A percentile compares a stretch with the other conserved stretches of the same genome.
phyloP scores from a whole-genome alignment of 2,329 filamentous ascomycete genomes.

The Conoideocrella luteorostrata region DNA sequence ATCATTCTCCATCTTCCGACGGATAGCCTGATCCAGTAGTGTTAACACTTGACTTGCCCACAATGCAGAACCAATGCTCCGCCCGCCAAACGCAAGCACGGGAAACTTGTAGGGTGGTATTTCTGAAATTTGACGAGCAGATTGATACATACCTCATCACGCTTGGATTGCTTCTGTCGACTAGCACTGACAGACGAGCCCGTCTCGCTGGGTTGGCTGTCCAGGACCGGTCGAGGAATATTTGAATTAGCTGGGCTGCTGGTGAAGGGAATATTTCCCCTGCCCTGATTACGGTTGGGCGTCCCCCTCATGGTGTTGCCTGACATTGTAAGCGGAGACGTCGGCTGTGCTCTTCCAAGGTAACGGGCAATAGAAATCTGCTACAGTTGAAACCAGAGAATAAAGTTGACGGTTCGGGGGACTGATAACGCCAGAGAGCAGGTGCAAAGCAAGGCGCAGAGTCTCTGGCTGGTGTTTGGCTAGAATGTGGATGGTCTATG shows the following conservation, averaged over 20 bases:
- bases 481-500: conserved; percentile 2
- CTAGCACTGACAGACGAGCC: conserved; percentile 80
- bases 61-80: too few species aligned
- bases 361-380: background rate
- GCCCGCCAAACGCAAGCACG: too few species aligned
- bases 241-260: conserved; percentile 55
- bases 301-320: conserved; percentile 63
- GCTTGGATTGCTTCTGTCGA: conserved; percentile 91
- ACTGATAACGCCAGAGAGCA: conserved; percentile 1
- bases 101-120: too few species aligned
- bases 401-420: background rate
- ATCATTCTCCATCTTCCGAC: conserved; percentile 92
- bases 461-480: conserved; percentile 1
- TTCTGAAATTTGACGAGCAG: background rate
- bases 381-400: background rate
- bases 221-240: conserved; percentile 68
- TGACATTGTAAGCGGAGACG: conserved; percentile 37
- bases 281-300: conserved; percentile 54
- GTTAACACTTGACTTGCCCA: conserved; percentile 4
- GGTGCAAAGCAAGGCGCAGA: background rate
- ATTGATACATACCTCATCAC: conserved; percentile 79
- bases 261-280: conserved; percentile 53
- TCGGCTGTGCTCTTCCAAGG: background rate
- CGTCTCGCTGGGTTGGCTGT: conserved; percentile 52
- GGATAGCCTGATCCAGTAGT: conserved; percentile 65